Conservation (phyloP, 164 flowering plant genomes). For the Kalanchoe fedtschenkoi region DNA sequence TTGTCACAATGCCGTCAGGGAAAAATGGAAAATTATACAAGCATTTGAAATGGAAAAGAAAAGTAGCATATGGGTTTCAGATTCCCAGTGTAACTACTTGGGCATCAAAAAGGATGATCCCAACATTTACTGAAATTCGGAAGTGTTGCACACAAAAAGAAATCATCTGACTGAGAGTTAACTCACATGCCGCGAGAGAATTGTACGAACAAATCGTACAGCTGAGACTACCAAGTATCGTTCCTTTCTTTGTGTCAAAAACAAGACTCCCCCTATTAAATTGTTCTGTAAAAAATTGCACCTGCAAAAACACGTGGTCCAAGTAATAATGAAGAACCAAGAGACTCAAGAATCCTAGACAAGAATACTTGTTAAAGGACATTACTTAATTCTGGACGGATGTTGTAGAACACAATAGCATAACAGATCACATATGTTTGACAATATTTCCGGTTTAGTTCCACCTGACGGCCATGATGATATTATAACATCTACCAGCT, state of each 20-base stretch:
- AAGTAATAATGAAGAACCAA: neutral
- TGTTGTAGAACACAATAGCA: slow-evolving; percentile 94
- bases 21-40: neutral
- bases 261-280: slow-evolving; percentile 64
- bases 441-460: slow-evolving; percentile 79
- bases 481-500: slow-evolving; percentile 63
- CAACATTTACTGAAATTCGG: neutral
- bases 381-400: slow-evolving; percentile 82
- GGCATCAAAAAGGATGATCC: neutral
- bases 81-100: neutral
- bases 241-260: slow-evolving; percentile 70
- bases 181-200: slow-evolving; percentile 83
- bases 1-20: neutral
- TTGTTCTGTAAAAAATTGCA: slow-evolving; percentile 73
- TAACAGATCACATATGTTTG: slow-evolving; percentile 80
- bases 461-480: slow-evolving; percentile 52
- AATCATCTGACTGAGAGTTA: neutral
- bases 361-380: too few relatives aligned
- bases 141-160: neutral
- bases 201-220: slow-evolving; percentile 75
- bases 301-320: slow-evolving; percentile 33
- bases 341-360: neutral
- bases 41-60: neutral
- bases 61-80: neutral
- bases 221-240: slow-evolving; percentile 85